Conservation (phyloP, 352 stramenopile species). For the Thalassiosira gravida region DNA sequence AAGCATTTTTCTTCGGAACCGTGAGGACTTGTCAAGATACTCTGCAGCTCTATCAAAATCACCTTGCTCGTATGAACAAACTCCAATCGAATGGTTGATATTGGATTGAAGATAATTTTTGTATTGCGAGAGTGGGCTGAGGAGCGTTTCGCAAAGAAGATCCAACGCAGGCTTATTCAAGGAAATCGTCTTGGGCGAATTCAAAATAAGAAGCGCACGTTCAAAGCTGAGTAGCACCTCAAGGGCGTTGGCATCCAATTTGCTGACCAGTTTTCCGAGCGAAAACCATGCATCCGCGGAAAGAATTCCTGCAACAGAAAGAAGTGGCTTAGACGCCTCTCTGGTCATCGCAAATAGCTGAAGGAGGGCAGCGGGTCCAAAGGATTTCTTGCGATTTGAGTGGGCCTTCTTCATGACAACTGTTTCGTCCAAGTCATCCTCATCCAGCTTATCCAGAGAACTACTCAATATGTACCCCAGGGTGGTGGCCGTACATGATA, state of each 20-base stretch:
- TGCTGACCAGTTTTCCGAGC: constrained; percentile 37
- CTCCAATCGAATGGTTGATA: constrained; percentile 53
- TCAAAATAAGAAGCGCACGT: constrained; percentile 45
- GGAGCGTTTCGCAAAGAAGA: constrained; percentile 22
- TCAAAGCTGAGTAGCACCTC: constrained; percentile 52
- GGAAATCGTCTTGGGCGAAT: constrained; percentile 30
- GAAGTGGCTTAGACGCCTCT: constrained; percentile 40
- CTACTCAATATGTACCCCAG: constrained; percentile 47
- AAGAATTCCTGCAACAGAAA: constrained; percentile 53
- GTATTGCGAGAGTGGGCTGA: constrained; percentile 37
- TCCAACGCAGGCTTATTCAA: constrained; percentile 36
- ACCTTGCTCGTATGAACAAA: constrained; percentile 51
- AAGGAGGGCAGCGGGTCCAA: constrained; percentile 27
- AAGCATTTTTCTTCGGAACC: constrained; percentile 49
- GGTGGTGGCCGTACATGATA: constrained; percentile 36
- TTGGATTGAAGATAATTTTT: constrained; percentile 57
- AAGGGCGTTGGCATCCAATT: constrained; percentile 8
- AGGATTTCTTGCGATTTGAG: too few species aligned
- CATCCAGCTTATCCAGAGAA: constrained; percentile 43
- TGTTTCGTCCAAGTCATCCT: constrained; percentile 60
- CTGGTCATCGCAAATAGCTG: constrained; percentile 47
- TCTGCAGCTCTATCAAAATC: constrained; percentile 34
- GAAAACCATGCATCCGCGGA: constrained; percentile 48
- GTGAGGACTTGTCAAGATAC: constrained; percentile 39
- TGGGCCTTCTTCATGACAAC: constrained; percentile 12